A percentile compares a stretch with the other conserved stretches of the same genome.
Conservation (phyloP, 2,329 filamentous ascomycete genomes). For the Penicillium olsonii region DNA sequence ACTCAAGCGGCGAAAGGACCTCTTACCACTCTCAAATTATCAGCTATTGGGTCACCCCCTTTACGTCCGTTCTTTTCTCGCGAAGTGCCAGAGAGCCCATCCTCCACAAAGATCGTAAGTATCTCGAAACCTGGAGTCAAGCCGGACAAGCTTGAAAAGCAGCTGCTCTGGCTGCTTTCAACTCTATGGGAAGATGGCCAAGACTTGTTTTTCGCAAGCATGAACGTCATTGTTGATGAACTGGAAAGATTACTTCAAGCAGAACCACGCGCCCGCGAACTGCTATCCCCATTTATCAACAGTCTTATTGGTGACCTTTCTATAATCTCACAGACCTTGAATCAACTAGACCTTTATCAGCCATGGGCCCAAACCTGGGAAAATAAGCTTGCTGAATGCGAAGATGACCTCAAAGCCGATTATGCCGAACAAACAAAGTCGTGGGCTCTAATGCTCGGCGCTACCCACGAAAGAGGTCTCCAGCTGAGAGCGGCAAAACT, state of each 20-base stretch:
- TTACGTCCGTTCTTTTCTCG: constrained; percentile 14
- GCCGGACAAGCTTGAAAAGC: not conserved
- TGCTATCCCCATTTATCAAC: constrained; percentile 44
- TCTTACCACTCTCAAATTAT: not conserved
- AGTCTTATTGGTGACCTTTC: constrained; percentile 48
- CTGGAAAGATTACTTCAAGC: constrained; percentile 48
- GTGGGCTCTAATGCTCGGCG: not conserved
- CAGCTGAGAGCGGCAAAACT: constrained; percentile 34
- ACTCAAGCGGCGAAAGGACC: not conserved
- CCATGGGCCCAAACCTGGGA: constrained; percentile 52
- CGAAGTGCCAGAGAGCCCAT: not conserved
- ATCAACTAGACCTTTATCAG: constrained; percentile 50
- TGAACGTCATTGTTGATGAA: constrained; percentile 50
- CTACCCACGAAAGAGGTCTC: constrained; percentile 6
- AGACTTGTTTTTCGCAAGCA: constrained; percentile 32
- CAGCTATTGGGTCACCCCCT: constrained; percentile 8
- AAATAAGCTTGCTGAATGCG: constrained; percentile 19
- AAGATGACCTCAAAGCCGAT: constrained; percentile 2
- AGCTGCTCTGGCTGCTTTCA: constrained; percentile 9
- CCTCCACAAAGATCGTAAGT: not conserved
- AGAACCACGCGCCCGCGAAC: constrained; percentile 36
- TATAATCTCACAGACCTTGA: constrained; percentile 47
- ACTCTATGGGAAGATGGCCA: constrained; percentile 32
- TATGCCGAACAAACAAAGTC: not conserved
- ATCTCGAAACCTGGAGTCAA: not conserved